These are phyloP conservation scores for Neurospora sp. DNA, from an alignment of 495 filamentous ascomycete species.

Conservation along the genomic window DNA sequence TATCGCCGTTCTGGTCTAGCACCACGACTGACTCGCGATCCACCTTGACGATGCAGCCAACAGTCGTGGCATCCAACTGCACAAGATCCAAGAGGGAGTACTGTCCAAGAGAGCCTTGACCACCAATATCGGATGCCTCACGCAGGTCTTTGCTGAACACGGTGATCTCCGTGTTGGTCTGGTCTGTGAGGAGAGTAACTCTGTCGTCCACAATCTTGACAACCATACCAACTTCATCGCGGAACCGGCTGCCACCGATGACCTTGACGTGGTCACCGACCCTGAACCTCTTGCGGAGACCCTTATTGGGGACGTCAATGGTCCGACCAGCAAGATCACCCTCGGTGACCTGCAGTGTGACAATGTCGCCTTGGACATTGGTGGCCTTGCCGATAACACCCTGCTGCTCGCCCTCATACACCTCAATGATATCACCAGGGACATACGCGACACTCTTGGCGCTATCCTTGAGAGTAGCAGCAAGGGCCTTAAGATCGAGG, in stretches of 20 bases:
- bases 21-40: conserved; percentile 86
- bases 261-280: conserved; percentile 98
- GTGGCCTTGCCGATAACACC: conserved; percentile 78
- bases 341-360: conserved; percentile 77
- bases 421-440: conserved; percentile 87
- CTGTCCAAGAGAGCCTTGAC: conserved; percentile 65
- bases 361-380: conserved; percentile 84
- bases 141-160: conserved; percentile 97
- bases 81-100: conserved; percentile 90
- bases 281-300: conserved; percentile 84
- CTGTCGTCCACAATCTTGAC: conserved; percentile 83
- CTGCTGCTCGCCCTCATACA: conserved; percentile 92
- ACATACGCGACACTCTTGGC: conserved; percentile 71
- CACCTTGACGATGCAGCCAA: conserved; percentile 88
- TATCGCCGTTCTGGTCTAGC: conserved; percentile 80
- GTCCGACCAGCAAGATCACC: conserved; percentile 72
- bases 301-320: conserved; percentile 88
- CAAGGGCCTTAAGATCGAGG: conserved; percentile 81
- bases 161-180: conserved; percentile 84
- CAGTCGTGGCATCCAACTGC: conserved; percentile 84
- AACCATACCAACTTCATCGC: conserved; percentile 94
- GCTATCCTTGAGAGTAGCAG: conserved; percentile 72
- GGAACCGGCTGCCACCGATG: conserved; percentile 85
- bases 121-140: conserved; percentile 82
- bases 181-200: conserved; percentile 85